Conservation (phyloP, 306 rosid genomes). For the Abrus pulchellus region DNA sequence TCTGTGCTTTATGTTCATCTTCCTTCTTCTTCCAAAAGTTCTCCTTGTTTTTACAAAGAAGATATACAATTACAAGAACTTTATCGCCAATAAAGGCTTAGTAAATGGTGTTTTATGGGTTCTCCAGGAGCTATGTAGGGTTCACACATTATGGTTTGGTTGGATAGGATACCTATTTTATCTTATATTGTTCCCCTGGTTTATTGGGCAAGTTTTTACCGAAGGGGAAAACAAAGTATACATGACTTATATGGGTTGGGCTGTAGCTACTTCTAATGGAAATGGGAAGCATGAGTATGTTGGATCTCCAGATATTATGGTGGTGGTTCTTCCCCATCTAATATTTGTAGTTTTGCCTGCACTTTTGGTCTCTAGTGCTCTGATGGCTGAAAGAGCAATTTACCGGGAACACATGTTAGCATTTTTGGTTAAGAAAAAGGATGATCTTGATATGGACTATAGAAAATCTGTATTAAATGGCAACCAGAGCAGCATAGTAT, state of each 20-base stretch:
- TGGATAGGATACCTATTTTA: constrained; percentile 76
- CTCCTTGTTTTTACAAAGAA: constrained; percentile 66
- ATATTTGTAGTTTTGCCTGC: constrained; percentile 80
- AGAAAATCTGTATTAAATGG: constrained; percentile 46
- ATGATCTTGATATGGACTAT: constrained; percentile 59
- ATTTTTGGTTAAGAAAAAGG: constrained; percentile 78
- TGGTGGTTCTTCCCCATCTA: constrained; percentile 89
- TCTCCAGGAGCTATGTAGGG: constrained; percentile 77
- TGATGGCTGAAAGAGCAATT: constrained; percentile 74
- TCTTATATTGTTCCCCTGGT: constrained; percentile 84
- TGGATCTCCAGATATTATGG: constrained; percentile 89
- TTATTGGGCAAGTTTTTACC: constrained; percentile 74
- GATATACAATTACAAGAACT: constrained; percentile 68
- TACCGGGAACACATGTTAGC: constrained; percentile 60
- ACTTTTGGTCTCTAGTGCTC: constrained; percentile 59
- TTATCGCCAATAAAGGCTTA: constrained; percentile 61
- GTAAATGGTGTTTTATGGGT: constrained; percentile 66
- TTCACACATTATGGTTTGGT: constrained; percentile 73
- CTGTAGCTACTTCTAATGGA: constrained; percentile 58
- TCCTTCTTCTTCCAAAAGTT: constrained; percentile 83
- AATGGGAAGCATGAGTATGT: constrained; percentile 63
- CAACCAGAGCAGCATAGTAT: constrained; percentile 43
- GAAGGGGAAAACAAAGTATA: constrained; percentile 66
- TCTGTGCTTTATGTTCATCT: constrained; percentile 56
- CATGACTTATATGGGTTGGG: constrained; percentile 97